A percentile compares a stretch with the other conserved stretches of the same genome.
These are phyloP conservation scores for Vigna nakashimae DNA, from an alignment of 306 rosid species.

Conservation along the genomic window DNA sequence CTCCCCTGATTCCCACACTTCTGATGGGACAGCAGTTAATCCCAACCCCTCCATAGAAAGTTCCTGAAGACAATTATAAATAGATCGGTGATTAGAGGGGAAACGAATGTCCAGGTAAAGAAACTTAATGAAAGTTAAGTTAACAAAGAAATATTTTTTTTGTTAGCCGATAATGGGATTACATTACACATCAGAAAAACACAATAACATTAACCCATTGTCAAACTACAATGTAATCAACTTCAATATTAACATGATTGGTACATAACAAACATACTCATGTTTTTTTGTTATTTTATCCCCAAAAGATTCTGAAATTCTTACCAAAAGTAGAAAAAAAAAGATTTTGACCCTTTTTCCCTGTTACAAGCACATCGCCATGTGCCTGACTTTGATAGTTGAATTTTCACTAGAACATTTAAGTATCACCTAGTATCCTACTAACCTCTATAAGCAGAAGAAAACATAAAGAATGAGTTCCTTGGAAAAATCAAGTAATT, in stretches of 20 bases:
- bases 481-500: background rate
- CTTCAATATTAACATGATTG: constrained; percentile 15
- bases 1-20: constrained; percentile 86
- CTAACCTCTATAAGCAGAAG: constrained; percentile 16
- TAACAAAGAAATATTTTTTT: constrained; percentile 16
- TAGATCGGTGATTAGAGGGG: constrained; percentile 30
- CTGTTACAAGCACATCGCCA: background rate
- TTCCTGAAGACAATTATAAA: constrained; percentile 64
- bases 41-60: constrained; percentile 81
- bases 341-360: background rate
- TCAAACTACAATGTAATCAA: constrained; percentile 36
- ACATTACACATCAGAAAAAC: constrained; percentile 1
- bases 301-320: constrained; percentile 12
- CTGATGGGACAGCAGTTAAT: constrained; percentile 78
- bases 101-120: constrained; percentile 20
- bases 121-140: constrained; percentile 15
- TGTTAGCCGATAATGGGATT: constrained; percentile 30
- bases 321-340: background rate
- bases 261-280: constrained; percentile 18
- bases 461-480: constrained; percentile 3
- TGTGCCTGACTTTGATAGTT: background rate
- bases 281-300: constrained; percentile 7
- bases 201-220: constrained; percentile 18
- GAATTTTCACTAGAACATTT: constrained; percentile 19
- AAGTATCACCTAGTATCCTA: constrained; percentile 5